These are phyloP conservation scores for Phyllosticta paracitricarpa DNA, from an alignment of 2,329 filamentous ascomycete species.

Conservation along the genomic window DNA sequence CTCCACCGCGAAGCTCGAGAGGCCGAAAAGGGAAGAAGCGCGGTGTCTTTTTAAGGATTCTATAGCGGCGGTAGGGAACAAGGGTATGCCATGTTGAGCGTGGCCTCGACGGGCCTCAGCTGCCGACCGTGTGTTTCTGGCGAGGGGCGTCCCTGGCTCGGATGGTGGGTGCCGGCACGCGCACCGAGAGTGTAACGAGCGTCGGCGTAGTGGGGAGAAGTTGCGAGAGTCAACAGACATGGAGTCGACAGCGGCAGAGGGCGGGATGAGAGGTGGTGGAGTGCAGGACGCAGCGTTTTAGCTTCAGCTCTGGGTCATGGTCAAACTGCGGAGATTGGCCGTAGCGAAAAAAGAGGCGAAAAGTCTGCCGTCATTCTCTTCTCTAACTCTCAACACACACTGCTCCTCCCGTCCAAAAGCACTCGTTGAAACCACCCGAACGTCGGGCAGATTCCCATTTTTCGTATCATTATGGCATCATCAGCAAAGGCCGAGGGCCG, in stretches of 20 bases:
- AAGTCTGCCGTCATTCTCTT: neutral
- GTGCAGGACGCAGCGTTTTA: neutral
- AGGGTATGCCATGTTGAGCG: neutral
- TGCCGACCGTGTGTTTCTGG: neutral
- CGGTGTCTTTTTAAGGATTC: neutral
- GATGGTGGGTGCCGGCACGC: neutral
- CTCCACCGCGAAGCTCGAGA: neutral
- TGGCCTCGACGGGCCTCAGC: neutral
- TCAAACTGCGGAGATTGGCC: neutral
- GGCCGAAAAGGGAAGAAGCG: neutral
- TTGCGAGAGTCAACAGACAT: neutral
- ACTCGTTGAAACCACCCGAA: neutral
- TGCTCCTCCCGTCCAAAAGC: no score
- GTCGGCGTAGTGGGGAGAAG: neutral
- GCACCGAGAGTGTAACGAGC: neutral
- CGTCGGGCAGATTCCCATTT: neutral
- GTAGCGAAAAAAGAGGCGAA: neutral
- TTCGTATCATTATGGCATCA: slow-evolving; percentile 2
- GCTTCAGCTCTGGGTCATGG: neutral
- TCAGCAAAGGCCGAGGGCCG: slow-evolving; percentile 8
- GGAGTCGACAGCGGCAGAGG: neutral
- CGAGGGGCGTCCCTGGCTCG: neutral
- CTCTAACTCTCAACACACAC: neutral
- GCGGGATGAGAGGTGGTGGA: neutral
- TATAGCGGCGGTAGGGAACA: neutral